Evolutionary conservation across 371 early-diverging fungal species (phyloP).

Genomic region (Syncephalastrum racemosum): DNA sequence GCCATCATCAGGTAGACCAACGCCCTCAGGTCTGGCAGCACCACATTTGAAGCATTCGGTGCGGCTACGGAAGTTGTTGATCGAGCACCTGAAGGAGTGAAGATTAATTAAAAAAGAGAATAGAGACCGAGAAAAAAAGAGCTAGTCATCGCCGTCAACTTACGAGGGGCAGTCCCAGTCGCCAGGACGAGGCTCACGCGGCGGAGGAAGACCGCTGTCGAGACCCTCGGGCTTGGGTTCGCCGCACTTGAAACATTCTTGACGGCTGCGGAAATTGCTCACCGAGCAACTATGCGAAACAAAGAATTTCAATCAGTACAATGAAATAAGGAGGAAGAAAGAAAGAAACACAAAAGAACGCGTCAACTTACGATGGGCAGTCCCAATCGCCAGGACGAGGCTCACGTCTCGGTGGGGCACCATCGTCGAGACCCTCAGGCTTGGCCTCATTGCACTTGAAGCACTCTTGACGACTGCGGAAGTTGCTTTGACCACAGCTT

Average conservation of each 20-base stretch:
- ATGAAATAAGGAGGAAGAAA: not conserved
- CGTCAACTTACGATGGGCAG: conserved; percentile 16
- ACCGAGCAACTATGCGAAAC: not conserved
- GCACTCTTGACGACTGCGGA: conserved; percentile 61
- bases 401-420: conserved; percentile 17
- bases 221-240: conserved; percentile 43
- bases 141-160: no score
- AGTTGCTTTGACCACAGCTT: conserved; percentile 71
- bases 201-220: conserved; percentile 16
- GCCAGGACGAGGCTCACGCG: conserved; percentile 49
- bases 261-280: conserved; percentile 30
- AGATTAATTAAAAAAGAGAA: conserved; percentile 8
- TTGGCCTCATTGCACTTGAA: conserved; percentile 58
- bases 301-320: not conserved
- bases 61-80: conserved; percentile 66
- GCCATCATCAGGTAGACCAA: conserved; percentile 18
- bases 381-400: conserved; percentile 38
- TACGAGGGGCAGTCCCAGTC: conserved; percentile 72
- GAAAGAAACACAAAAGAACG: not conserved
- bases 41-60: conserved; percentile 69
- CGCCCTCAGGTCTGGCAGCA: conserved; percentile 26
- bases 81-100: conserved; percentile 52
- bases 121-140: conserved; percentile 8
- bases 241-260: conserved; percentile 36
- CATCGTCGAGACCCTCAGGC: conserved; percentile 19